These are phyloP conservation scores for Cutaneotrichosporon sp. DNA, from an alignment of 1,284 basidiomycete genomes.

Conservation along the genomic window DNA sequence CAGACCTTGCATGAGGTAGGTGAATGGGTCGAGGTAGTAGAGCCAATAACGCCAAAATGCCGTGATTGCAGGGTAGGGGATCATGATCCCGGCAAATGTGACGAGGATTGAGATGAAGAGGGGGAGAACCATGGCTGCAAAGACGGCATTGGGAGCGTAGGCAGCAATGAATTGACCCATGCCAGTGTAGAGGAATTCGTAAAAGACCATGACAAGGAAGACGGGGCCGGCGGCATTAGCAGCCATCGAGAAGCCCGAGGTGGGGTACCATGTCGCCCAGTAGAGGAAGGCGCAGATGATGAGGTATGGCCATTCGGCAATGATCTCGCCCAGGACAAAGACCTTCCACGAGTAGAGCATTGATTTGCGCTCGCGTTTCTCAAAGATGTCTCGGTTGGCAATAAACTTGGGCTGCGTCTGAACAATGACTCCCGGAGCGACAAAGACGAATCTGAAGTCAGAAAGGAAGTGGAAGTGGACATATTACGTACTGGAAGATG, in stretches of 20 bases:
- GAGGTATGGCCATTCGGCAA: constrained; percentile 48
- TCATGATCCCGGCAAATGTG: constrained; percentile 39
- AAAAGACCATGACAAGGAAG: constrained; percentile 49
- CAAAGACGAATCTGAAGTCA: constrained; percentile 38
- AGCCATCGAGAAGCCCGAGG: constrained; percentile 14
- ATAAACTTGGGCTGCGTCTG: constrained; percentile 53
- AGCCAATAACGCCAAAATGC: constrained; percentile 43
- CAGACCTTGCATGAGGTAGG: constrained; percentile 40
- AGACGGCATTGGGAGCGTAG: constrained; percentile 43
- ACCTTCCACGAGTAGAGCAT: constrained; percentile 51
- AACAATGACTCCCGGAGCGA: constrained; percentile 49
- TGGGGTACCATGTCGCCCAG: constrained; percentile 23
- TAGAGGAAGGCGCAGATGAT: constrained; percentile 40
- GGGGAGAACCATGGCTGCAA: constrained; percentile 38
- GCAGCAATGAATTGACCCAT: constrained; percentile 41
- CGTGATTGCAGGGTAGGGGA: constrained; percentile 37
- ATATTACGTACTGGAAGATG: constrained; percentile 47
- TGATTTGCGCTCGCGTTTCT: constrained; percentile 49
- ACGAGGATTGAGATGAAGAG: constrained; percentile 28
- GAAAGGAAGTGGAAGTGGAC: constrained; percentile 20
- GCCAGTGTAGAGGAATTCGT: constrained; percentile 52
- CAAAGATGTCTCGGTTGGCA: constrained; percentile 50
- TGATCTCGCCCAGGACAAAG: constrained; percentile 39
- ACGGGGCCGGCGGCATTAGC: constrained; percentile 30
- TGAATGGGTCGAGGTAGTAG: constrained; percentile 42